Evolutionary conservation across 2,329 filamentous ascomycete species (phyloP), one percentile per base, ranked within the genome.

Genomic region (Cercospora berteroae): DNA sequence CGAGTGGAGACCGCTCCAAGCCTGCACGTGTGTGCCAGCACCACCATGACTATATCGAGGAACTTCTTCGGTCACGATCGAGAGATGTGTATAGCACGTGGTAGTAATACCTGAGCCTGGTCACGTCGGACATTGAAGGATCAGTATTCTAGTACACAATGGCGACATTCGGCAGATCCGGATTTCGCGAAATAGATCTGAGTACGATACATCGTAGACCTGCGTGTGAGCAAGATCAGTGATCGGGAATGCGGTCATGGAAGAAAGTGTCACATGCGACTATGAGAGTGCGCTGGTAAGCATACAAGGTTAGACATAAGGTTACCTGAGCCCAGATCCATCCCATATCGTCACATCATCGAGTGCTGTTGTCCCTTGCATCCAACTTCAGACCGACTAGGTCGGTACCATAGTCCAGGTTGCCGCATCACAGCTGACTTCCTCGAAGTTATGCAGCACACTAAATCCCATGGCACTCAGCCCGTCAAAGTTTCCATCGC

Each of bases 381-480:
- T 23, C 12, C 44, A 13, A 18, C 7, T 39, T 23, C 23, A 16
- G 36, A 20, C 10, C 12, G 3, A 16, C 44, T 20, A 61, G 10
- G 75, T 66, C 25, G 74, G 74, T 16, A 76, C 72, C 73, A 75
- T 75, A 5, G 75, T 86, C 86, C 86, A 89, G 7, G 85, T 87
- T 60, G 85, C 83, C 55, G 86, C 86, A 77, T 90, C 87, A 74
- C 86, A 89, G 67, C 88, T 91, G 63, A 95, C 86, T 78, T 96
- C 91, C 74, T 96, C 92, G 78, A 93, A 96, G 48, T 86, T 89
- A 79, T 94, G 90, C 69, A 93, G 81, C 55, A 91, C 86, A 70
- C 88, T 88, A 75, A 96, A 96, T 1, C 92, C 92, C 90, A 96
- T 92, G 0, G 87, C 88, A 64, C 89, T 84, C 67, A 96, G 81